phyloP scores from a whole-genome alignment of 352 stramenopile genomes.

The Globisporangium alternatum region DNA sequence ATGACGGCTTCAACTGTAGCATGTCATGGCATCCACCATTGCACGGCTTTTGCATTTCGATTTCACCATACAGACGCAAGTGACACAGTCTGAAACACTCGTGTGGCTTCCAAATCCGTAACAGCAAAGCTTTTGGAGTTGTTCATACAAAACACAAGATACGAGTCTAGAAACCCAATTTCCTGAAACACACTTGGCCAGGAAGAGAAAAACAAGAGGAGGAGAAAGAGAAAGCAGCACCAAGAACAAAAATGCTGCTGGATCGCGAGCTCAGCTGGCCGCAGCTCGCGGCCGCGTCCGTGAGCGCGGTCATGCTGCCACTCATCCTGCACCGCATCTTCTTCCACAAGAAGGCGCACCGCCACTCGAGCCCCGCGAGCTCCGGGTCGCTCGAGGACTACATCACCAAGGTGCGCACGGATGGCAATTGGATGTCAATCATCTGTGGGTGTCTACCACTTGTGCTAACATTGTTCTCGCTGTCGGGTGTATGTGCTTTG shows the following conservation, averaged over 20 bases:
- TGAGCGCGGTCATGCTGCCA: slow-evolving; percentile 37
- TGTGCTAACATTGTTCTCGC: background rate
- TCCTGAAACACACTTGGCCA: background rate
- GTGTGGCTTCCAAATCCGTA: background rate
- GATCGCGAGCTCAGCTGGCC: slow-evolving; percentile 24
- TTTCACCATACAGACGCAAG: too few species aligned
- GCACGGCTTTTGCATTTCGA: too few species aligned
- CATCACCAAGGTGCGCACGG: slow-evolving; percentile 34
- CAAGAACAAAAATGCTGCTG: slow-evolving; percentile 6
- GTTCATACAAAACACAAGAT: background rate
- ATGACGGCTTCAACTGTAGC: background rate
- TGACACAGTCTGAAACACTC: too few species aligned
- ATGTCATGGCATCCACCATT: background rate
- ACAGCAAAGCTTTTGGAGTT: background rate
- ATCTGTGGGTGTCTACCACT: background rate
- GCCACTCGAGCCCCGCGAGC: slow-evolving; percentile 31
- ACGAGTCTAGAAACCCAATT: background rate
- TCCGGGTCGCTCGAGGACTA: slow-evolving; percentile 53
- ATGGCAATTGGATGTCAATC: slow-evolving; percentile 1
- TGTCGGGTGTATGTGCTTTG: slow-evolving; percentile 6
- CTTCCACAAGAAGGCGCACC: slow-evolving; percentile 33
- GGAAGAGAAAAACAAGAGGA: background rate
- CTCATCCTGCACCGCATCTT: slow-evolving; percentile 55
- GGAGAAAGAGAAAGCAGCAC: background rate
- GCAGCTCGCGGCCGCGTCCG: slow-evolving; percentile 29